These are phyloP conservation scores for Boletellus deceptivus DNA, from an alignment of 1,284 basidiomycete genomes.

Conservation along the genomic window DNA sequence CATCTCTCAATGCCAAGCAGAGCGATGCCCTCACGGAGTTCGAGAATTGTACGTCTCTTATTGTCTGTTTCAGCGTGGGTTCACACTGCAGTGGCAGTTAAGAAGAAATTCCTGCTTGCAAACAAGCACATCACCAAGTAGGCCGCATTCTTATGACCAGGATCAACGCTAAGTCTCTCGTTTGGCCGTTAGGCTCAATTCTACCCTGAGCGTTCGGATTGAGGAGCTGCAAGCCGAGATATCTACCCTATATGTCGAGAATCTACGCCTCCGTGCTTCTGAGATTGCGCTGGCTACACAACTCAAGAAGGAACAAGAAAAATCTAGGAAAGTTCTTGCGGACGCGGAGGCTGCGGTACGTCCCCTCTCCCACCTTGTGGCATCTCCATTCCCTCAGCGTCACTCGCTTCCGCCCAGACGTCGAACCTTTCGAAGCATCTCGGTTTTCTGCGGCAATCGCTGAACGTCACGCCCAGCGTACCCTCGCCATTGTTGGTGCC, in stretches of 20 bases:
- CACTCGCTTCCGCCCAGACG: constrained; percentile 40
- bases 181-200: constrained; percentile 62
- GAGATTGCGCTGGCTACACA: constrained; percentile 73
- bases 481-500: constrained; percentile 39
- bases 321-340: constrained; percentile 63
- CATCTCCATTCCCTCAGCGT: constrained; percentile 9
- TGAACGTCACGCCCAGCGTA: constrained; percentile 41
- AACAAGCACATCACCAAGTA: constrained; percentile 89
- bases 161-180: constrained; percentile 10
- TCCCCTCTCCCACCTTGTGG: constrained; percentile 19
- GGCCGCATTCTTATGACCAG: constrained; percentile 17
- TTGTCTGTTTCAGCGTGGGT: constrained; percentile 9
- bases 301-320: constrained; percentile 75
- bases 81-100: constrained; percentile 51
- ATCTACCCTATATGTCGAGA: constrained; percentile 74
- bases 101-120: constrained; percentile 85
- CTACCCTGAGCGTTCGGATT: constrained; percentile 74
- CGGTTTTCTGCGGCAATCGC: constrained; percentile 58
- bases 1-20: constrained; percentile 63
- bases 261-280: constrained; percentile 73
- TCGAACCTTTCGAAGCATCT: constrained; percentile 64
- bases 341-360: constrained; percentile 74
- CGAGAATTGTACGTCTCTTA: constrained; percentile 65
- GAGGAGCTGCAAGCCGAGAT: constrained; percentile 81
- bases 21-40: constrained; percentile 79